Base-by-base conservation (phyloP, 2,329 filamentous ascomycete species). In the Fusarium abutilonis region DNA sequence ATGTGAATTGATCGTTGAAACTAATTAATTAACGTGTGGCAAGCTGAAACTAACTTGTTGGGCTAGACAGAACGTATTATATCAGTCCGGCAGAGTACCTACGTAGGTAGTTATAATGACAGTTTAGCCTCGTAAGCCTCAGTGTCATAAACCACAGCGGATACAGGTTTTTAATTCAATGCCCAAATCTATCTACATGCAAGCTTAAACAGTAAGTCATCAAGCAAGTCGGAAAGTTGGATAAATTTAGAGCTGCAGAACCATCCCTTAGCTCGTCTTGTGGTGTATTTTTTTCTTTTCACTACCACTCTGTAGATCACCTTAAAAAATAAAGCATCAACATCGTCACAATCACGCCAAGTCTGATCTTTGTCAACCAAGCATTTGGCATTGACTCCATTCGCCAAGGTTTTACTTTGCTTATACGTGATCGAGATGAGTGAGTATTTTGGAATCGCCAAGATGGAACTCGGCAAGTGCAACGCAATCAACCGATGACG, bases 401-500 rank as follows among this genome's bases (percentile, higher is more conserved):
- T 65, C 42, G 47, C 61, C 52, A 65, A 64, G 48, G 39, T 59
- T 29, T 51, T 50, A 56, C 9, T 56, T 59, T 63, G 28, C 49
- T 60, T 52, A 34, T 43, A 40, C 26, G 45, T 42, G 19, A 59
- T 49, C 39, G 39, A 26, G 23, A 60, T 60, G 23, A 26, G 52
- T 52, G 6, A 26, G 52, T 52, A 34, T 62, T 62, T 50, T 39
- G 44, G 42, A 42, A 61, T 36, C 41, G 65, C 67, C 67, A 69
- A 70, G 67, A 45, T 56, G 67, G 67, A 64, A 49, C 38, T 34
- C 67, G 67, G 67, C 67, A 69, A 56, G 56, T 51, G 48, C 46
- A 51, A 36, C 52, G 32, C 48, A 38, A 48, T 45, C 34, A 53
- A 38, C 42, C 42, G 36, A 70, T 70, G 68, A 70, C 68, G 68